Evolutionary conservation across 306 rosid genomes (phyloP), one percentile per base, ranked within the genome.

Genomic region (Lablab purpureus): DNA sequence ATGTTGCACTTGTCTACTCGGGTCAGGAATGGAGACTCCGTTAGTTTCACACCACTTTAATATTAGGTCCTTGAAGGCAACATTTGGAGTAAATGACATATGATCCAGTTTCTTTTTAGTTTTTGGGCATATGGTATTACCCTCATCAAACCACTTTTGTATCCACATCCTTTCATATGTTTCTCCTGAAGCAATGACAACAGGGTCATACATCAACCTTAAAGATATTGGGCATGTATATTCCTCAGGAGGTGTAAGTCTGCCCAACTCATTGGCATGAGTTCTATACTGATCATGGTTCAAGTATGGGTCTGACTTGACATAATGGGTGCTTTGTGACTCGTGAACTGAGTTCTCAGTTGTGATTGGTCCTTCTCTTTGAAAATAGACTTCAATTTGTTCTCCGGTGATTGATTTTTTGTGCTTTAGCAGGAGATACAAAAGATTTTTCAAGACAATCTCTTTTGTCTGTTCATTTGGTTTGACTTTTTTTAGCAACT

Each of bases 81-180:
- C 34, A 23, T 94, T 94, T 52, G 97, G 93, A 76, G 91, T 94
- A 91, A 89, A 73, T 14, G 79, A 85, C 72, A 74, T 45, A 67
- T 85, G 73, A 13, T 45, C 13, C 46, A 94, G 83, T 80, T 85
- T 87, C 79, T 46, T 67, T 68, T 71, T 52, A 23, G 92, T 89
- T 82, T 86, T 85, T 10, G 93, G 98, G 82, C 98, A 92, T 17
- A 74, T 77, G 65, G 84, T 81, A 77, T 89, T 77, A 59, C 97
- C 97, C 91, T 94, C 97, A 19, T 80, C 86, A 83, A 94, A 87
- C 97, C 97, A 94, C 82, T 91, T 94, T 36, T 89, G 92, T 78
- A 92, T 90, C 94, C 92, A 92, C 87, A 85, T 84, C 82, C 89
- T 89, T 85, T 94, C 97, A 75, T 75, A 92, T 67, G 98, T 89